phyloP scores from a whole-genome alignment of 2,329 filamentous ascomycete species.

The Botrytis deweyae region DNA sequence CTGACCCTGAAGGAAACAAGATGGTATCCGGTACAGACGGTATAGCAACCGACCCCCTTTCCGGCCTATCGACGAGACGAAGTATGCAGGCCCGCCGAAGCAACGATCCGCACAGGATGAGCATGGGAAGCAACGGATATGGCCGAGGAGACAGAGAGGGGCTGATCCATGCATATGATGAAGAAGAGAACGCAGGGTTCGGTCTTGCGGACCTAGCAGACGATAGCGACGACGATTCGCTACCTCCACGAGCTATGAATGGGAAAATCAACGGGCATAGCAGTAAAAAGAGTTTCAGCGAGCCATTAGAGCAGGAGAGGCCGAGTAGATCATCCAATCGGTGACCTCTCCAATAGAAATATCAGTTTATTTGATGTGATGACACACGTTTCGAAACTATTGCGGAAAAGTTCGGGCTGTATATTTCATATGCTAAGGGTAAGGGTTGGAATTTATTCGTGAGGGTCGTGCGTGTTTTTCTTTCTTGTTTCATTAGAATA shows the following conservation, averaged over 20 bases:
- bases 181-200: slow-evolving; percentile 72
- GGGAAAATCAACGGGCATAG: slow-evolving; percentile 35
- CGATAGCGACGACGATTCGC: slow-evolving; percentile 62
- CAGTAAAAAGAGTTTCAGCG: slow-evolving; percentile 36
- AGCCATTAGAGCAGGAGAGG: slow-evolving; percentile 30
- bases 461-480: slow-evolving; percentile 9
- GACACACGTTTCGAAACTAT: slow-evolving; percentile 10
- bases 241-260: slow-evolving; percentile 28
- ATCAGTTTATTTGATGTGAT: slow-evolving; percentile 10
- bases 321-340: slow-evolving; percentile 31
- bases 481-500: slow-evolving; percentile 18
- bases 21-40: slow-evolving; percentile 68
- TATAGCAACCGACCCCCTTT: slow-evolving; percentile 87
- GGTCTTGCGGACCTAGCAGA: slow-evolving; percentile 77
- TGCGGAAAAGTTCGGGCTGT: slow-evolving; percentile 8
- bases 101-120: slow-evolving; percentile 57
- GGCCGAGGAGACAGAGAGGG: slow-evolving; percentile 69
- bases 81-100: slow-evolving; percentile 90
- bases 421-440: slow-evolving; percentile 17
- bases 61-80: slow-evolving; percentile 82
- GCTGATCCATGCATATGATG: slow-evolving; percentile 85
- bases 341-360: slow-evolving; percentile 27
- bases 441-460: slow-evolving; percentile 11
- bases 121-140: slow-evolving; percentile 60
- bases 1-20: slow-evolving; percentile 78